Evolutionary conservation across 768 basidiomycete species (phyloP).

Genomic region (Auriscalpium vulgare): DNA sequence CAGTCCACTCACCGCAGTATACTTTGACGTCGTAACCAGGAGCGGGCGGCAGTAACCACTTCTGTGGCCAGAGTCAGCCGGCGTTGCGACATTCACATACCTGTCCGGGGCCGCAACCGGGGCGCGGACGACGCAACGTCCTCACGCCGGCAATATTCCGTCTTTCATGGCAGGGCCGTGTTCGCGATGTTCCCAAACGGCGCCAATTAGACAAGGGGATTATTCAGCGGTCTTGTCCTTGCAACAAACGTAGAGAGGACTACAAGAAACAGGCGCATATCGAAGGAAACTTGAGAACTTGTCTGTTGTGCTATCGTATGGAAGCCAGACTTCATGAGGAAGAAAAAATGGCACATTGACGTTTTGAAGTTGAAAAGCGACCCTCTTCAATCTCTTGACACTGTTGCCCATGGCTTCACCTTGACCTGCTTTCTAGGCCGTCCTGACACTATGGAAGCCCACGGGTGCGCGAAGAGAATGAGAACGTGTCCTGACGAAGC

Average conservation of each 20-base stretch:
- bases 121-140: too few relatives aligned
- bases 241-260: constrained; percentile 33
- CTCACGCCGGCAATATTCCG: background rate
- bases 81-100: too few relatives aligned
- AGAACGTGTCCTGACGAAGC: constrained; percentile 15
- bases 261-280: constrained; percentile 48
- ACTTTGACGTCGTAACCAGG: too few relatives aligned
- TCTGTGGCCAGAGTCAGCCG: too few relatives aligned
- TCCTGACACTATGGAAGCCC: constrained; percentile 13
- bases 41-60: too few relatives aligned
- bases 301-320: constrained; percentile 49
- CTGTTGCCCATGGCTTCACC: constrained; percentile 34
- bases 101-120: too few relatives aligned
- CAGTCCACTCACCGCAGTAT: too few relatives aligned
- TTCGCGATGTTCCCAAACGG: background rate
- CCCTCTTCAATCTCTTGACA: constrained; percentile 34
- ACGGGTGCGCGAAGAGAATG: constrained; percentile 3
- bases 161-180: background rate
- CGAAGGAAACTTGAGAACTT: constrained; percentile 63
- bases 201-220: background rate
- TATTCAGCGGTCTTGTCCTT: constrained; percentile 13
- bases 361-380: constrained; percentile 32
- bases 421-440: constrained; percentile 20
- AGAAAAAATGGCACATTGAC: constrained; percentile 43
- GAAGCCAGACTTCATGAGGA: constrained; percentile 20